Evolutionary conservation across 2,329 filamentous ascomycete species (phyloP), one percentile per base, ranked within the genome.

Genomic region (Triangularia verruculosa): DNA sequence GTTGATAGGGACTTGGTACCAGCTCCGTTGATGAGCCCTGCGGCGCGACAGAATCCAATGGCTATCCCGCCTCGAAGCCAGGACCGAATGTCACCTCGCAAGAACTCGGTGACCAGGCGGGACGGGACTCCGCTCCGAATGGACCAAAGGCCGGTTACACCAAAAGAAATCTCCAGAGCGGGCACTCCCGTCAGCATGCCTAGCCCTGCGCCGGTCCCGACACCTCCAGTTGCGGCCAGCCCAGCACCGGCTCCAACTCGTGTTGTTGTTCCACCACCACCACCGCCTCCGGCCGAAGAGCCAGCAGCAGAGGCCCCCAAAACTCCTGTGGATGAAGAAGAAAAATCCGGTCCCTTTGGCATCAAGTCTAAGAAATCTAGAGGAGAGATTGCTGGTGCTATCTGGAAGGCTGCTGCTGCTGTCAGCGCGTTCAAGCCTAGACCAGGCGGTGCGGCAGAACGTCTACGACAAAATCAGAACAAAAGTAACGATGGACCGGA

Each of bases 321-420:
- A 7, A 27, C 57, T 4, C 62, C 69, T 5, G 73, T 74, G 5
- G 66, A 71, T 34, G 79, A 82, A 59, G 80, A 83, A 1, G 72
- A 66, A 6, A 78, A 91, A n/a, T 92, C 92, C 17, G 93, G 92
- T 0, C 82, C 96, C 6, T 92, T 92, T 0, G 97, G 97, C 93
- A 89, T 97, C 71, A 94, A 92, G 76, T 86, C 89, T 67, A 92
- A 91, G 73, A 86, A 85, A 66, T 89, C 87, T 1, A 87, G 84
- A 66, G 83, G 82, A n/a, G 89, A 95, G 62, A 82, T 95, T 70
- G 91, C 91, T 20, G 89, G 86, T 34, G 83, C 86, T 5, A 86
- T 97, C 66, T 90, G 91, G 77, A 96, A 92, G 75, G 92, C 92
- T 24, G 92, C 92, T 0, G 86, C 83, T 61, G 86, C 89, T 24